phyloP scores from a whole-genome alignment of 2,329 filamentous ascomycete genomes.

The Lachnellula occidentalis region DNA sequence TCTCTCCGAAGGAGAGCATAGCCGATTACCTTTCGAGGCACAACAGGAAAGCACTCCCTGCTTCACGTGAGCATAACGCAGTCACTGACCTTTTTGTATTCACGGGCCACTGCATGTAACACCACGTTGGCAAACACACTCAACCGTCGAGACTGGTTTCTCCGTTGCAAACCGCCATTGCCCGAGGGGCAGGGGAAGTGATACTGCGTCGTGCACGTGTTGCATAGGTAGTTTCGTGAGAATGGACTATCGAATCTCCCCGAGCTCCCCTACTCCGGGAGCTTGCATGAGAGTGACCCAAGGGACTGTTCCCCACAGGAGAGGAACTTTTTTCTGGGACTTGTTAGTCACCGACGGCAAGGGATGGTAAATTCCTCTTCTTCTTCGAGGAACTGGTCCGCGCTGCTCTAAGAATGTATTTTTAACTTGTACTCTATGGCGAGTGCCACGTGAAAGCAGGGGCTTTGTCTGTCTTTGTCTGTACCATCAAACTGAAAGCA shows the following conservation, averaged over 20 bases:
- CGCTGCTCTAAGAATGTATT: not conserved
- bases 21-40: not conserved
- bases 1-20: not conserved
- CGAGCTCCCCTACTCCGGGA: not conserved
- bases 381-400: not conserved
- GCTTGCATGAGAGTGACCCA: not conserved
- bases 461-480: too few relatives aligned
- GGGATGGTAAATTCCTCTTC: not conserved
- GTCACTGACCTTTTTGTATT: not conserved
- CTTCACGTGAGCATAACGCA: not conserved
- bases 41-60: not conserved
- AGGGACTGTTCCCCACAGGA: not conserved
- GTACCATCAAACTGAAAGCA: not conserved
- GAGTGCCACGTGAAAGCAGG: not conserved
- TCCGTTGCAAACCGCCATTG: not conserved
- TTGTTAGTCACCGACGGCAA: not conserved
- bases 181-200: not conserved
- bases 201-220: not conserved
- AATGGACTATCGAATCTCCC: not conserved
- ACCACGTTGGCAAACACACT: not conserved
- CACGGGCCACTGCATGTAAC: not conserved
- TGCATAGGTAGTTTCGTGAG: not conserved
- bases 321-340: not conserved
- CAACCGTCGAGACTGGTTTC: not conserved
- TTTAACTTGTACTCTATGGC: not conserved